phyloP scores from a whole-genome alignment of 805 yeast genomes.

The Dipodascus geniculatus region DNA sequence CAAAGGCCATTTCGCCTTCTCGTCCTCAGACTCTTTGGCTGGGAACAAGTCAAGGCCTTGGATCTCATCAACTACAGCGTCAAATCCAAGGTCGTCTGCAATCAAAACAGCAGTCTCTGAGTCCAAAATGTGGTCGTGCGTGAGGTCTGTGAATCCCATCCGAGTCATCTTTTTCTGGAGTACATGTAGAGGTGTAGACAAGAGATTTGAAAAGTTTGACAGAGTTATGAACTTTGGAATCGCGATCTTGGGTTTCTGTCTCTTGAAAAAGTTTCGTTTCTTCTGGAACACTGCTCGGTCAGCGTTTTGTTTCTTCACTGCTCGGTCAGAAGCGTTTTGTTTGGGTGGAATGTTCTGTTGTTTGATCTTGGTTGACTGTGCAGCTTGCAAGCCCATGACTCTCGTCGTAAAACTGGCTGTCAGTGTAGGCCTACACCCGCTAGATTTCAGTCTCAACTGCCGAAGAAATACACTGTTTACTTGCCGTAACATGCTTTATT shows the following conservation, averaged over 20 bases:
- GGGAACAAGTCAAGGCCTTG: slow-evolving; percentile 51
- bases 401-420: not conserved
- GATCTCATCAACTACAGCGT: slow-evolving; percentile 30
- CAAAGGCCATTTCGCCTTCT: slow-evolving; percentile 34
- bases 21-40: slow-evolving; percentile 33
- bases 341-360: not conserved
- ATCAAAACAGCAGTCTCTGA: slow-evolving; percentile 75
- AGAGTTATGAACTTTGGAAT: slow-evolving; percentile 73
- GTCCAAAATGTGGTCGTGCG: slow-evolving; percentile 68
- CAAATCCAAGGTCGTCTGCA: slow-evolving; percentile 81
- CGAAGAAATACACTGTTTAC: not conserved
- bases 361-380: no score
- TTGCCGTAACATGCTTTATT: not conserved
- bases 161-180: slow-evolving; percentile 46
- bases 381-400: not conserved
- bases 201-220: slow-evolving; percentile 60
- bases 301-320: not conserved
- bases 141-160: slow-evolving; percentile 61
- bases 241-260: slow-evolving; percentile 12
- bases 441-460: not conserved
- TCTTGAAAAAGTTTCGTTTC: slow-evolving; percentile 3
- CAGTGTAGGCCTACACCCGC: not conserved
- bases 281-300: not conserved
- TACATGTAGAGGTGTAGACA: slow-evolving; percentile 51
- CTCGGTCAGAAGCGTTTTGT: not conserved